These are phyloP conservation scores for Gynostemma pentaphyllum DNA, from an alignment of 306 rosid genomes.

Conservation along the genomic window DNA sequence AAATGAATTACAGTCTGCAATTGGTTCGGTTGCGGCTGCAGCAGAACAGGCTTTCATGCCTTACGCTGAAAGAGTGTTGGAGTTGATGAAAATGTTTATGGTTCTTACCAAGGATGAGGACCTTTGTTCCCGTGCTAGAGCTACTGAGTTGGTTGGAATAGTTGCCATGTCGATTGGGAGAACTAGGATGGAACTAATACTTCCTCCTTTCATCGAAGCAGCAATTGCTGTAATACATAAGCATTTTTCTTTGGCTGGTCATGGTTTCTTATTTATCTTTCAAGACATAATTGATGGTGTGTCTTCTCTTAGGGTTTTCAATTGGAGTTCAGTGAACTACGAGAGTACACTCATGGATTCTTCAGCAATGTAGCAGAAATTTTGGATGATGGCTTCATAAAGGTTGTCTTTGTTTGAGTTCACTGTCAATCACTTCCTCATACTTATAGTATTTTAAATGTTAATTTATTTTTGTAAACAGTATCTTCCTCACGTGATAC, in stretches of 20 bases:
- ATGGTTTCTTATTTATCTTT: neutral
- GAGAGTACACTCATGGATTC: constrained; percentile 97
- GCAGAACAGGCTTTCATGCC: constrained; percentile 94
- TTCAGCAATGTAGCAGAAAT: constrained; percentile 94
- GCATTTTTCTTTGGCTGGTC: constrained; percentile 16
- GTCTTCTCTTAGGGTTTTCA: constrained; percentile 67
- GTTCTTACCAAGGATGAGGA: constrained; percentile 87
- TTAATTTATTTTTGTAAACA: constrained; percentile 31
- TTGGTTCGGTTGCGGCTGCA: constrained; percentile 95
- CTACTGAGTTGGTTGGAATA: constrained; percentile 96
- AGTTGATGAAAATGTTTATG: constrained; percentile 88
- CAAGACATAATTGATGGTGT: constrained; percentile 14
- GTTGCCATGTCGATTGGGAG: constrained; percentile 96
- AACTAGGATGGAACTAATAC: constrained; percentile 76
- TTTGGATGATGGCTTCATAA: constrained; percentile 68
- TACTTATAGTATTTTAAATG: constrained; percentile 3
- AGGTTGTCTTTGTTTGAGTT: constrained; percentile 34
- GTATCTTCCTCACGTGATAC: constrained; percentile 96
- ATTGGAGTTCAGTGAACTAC: constrained; percentile 84
- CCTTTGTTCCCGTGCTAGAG: constrained; percentile 90
- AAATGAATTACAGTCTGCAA: constrained; percentile 70
- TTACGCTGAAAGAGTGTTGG: constrained; percentile 90
- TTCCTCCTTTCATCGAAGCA: constrained; percentile 86
- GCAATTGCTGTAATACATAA: constrained; percentile 67
- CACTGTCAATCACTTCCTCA: constrained; percentile 16